Evolutionary conservation across 163 green algal genomes (phyloP), one percentile per base, ranked within the genome.

Genomic region (Volvox carteri): DNA sequence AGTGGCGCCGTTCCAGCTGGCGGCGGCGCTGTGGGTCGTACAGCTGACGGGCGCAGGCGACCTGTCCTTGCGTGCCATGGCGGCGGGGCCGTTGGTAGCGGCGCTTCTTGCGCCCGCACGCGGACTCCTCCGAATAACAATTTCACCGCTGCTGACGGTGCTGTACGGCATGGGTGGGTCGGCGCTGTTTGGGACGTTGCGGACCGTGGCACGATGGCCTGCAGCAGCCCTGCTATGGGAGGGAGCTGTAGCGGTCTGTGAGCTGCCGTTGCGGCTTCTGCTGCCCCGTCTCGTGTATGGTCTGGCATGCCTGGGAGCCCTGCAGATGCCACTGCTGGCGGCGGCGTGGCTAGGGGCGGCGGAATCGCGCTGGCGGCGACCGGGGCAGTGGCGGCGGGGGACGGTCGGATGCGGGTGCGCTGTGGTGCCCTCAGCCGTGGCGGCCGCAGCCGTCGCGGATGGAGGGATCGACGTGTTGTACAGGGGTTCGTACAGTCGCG

Each of bases 251-350:
- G 54, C 52, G 4, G 77, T 35, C 18, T 30, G 30, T 14, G 35
- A 54, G 35, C 14, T 73, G 77, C 85, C 92, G 23, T 41, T 94
- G 72, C 81, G 90, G 4, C 72, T 94, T 68, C 85, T 94, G 39
- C 86, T 94, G 48, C 92, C 91, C 23, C 70, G 86, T 1, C 23
- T 92, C 4, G 79, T 93, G 25, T 94, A 91, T 54, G 65, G 21
- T 0, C 16, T 74, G 3, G 67, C 85, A 0, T 25, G 12, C 33
- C 3, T 33, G 19, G 67, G 67, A 25, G 7, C 60, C 48, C 46
- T 80, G 21, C 65, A 65, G 30, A 37, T 79, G 5, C 14, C 65
- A 28, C 11, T 81, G 37, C 48, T 84, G 21, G 8, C 9, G 44
- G 42, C 23, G 73, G 44, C 44, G 42, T 41, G 78, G 28, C 78